Base-by-base conservation (phyloP, 164 flowering plant genomes). In the Dillenia suffruticosa region DNA sequence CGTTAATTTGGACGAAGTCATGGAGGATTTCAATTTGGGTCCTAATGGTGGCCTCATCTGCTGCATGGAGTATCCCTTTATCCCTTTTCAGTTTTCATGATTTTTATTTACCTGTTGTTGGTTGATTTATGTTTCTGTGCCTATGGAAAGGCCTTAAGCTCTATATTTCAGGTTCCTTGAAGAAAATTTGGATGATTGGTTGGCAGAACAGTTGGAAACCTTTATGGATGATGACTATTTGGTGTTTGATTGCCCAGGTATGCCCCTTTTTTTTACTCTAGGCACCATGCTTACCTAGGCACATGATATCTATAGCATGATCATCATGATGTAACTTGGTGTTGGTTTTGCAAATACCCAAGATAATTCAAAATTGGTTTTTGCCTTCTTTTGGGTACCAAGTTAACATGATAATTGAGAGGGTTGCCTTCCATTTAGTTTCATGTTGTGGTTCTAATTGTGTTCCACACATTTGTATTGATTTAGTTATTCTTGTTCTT, bases 181-280 rank as follows among this genome's bases (percentile, higher is more conserved):
- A 77, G 97, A 88, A 56, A 91, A 76, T 70, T 64, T 94, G 74
- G 92, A 94, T 72, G 95, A 88, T 58, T 94, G 99, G 97, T 74
- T 94, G 63, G 69, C 80, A 10, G 97, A 94, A 24, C 95, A 89
- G 59, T 68, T 94, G 73, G 92, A 94, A 1, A 81, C 84, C 63
- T 94, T 77, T 71, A 16, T 78, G 78, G 99, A 94, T 56, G 99
- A 94, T 82, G 99, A 94, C 60, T 91, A 94, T 66, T 70, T 94
- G 24, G 89, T 94, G 71, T 94, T 94, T 71, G 96, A 94, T 68
- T 94, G 99, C 76, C 99, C 99, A 77, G 98, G 98, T 92, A 80
- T 32, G 40, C 40, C 40, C 40, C 40, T 32, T 7, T 32, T 32
- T 32, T 32, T 32, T 5, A 32, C 7, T 32, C 40, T 32, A 4